Evolutionary conservation across 2,329 filamentous ascomycete species (phyloP).

Genomic region (Xylaria sp.): DNA sequence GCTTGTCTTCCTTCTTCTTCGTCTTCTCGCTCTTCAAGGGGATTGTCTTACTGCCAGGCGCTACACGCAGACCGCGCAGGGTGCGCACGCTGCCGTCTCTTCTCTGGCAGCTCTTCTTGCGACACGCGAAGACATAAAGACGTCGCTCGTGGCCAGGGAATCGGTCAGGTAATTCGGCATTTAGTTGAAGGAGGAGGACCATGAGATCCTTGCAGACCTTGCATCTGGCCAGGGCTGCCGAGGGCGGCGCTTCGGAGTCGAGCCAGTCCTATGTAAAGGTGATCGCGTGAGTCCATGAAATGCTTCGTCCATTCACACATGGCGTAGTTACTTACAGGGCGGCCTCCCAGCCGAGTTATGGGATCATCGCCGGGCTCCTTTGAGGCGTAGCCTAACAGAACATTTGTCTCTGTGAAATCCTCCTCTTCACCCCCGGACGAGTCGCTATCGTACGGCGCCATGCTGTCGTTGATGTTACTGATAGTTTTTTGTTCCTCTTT

Average conservation of each 20-base stretch:
- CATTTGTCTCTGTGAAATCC: conserved; percentile 73
- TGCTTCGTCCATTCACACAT: background rate
- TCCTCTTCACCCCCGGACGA: conserved; percentile 66
- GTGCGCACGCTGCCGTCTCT: conserved; percentile 77
- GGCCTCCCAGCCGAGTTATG: conserved; percentile 82
- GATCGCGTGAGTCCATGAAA: conserved; percentile 18
- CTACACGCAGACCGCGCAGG: conserved; percentile 60
- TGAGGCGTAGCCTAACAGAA: conserved; percentile 84
- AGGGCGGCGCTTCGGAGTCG: conserved; percentile 63
- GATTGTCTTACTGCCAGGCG: conserved; percentile 23
- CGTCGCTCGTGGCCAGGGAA: conserved; percentile 85
- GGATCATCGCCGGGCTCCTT: conserved; percentile 73
- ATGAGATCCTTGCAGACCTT: conserved; percentile 80
- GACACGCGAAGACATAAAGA: conserved; percentile 81
- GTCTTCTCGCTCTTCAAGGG: conserved; percentile 31
- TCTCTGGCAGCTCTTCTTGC: conserved; percentile 69
- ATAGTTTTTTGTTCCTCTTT: background rate
- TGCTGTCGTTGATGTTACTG: conserved; percentile 4
- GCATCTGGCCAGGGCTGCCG: conserved; percentile 74
- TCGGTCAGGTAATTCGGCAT: conserved; percentile 79
- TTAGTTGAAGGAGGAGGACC: conserved; percentile 81
- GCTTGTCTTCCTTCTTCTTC: conserved; percentile 34
- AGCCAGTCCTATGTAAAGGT: conserved; percentile 66
- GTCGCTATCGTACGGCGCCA: conserved; percentile 70
- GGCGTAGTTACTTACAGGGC: conserved; percentile 57